A percentile compares a stretch with the other conserved stretches of the same genome.
Conservation (phyloP, 306 rosid genomes). For the Citrullus colocynthis region DNA sequence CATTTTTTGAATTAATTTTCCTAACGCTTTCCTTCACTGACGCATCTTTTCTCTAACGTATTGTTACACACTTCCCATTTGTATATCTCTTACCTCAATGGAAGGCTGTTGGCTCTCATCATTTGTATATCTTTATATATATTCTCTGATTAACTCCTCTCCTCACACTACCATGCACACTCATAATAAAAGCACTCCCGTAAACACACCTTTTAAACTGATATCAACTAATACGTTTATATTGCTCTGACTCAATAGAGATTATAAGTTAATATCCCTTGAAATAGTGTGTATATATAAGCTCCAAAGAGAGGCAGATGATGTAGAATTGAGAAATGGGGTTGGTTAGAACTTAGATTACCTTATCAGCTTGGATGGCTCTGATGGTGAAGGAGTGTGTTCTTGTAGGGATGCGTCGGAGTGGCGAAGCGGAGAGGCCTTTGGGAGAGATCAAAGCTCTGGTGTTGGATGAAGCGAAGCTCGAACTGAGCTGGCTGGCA, state of each 20-base stretch:
- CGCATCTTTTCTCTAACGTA: too few relatives aligned
- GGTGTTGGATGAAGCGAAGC: conserved; percentile 43
- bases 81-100: too few relatives aligned
- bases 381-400: conserved; percentile 46
- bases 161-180: too few relatives aligned
- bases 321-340: background rate
- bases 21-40: background rate
- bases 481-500: conserved; percentile 78
- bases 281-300: background rate
- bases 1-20: background rate
- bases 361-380: conserved; percentile 83
- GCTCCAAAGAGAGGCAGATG: background rate
- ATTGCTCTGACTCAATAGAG: background rate
- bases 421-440: conserved; percentile 54
- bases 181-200: background rate
- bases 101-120: too few relatives aligned
- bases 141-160: background rate
- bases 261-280: background rate
- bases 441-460: conserved; percentile 51
- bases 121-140: too few relatives aligned
- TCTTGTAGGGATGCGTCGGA: conserved; percentile 21
- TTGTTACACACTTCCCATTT: too few relatives aligned
- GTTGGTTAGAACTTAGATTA: background rate
- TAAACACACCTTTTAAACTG: background rate
- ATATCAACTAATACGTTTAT: background rate